Evolutionary conservation across 2,329 filamentous ascomycete genomes (phyloP), one percentile per base, ranked within the genome.

Genomic region (Paecilomyces fulvus): DNA sequence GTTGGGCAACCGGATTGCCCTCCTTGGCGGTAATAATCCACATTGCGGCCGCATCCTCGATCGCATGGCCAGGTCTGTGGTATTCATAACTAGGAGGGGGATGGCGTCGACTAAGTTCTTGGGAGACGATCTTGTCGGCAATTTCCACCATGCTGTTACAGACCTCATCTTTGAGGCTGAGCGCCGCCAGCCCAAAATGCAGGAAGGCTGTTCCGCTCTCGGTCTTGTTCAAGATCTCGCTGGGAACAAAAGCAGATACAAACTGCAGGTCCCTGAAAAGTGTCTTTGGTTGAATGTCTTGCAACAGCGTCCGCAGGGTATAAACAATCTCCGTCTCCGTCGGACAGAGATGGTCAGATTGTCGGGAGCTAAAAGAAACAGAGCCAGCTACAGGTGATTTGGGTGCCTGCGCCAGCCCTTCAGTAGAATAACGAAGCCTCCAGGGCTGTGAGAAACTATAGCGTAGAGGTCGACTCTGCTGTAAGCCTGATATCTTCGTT

Each of bases 11-110:
- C 0, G 91, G 82, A 59, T 92, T 85, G 43, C 92, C 92, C 73
- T 99, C 94, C 70, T 92, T 94, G 14, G 94, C 94, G 1, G 92
- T 92, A 68, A 96, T 94, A 60, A 90, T 88, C 80, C 90, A 90
- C 85, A 97, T 94, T 63, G 83, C 84, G 2, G 89, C 92, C 0
- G 91, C 92, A 68, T 96, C 90, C 51, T 85, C 82, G 56, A 85
- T 69, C 25, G 66, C 65, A 60, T 70, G 63, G 37, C 67, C 65
- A 3, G 66, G 60, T 1, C 66, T 63, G 21, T 65, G 57, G 67
- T 67, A 30, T 70, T 69, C 30, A 65, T 63, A 9, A 65, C 63
- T 12, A 63, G 63, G 11, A 65, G 53, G 65, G 10, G 66, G 66
- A 52, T 73, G 68, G 10, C 72, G 71, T 30, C 69, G 70, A 57